phyloP scores from a whole-genome alignment of 148 eudicot genomes.

The Fallopia convolvulus region DNA sequence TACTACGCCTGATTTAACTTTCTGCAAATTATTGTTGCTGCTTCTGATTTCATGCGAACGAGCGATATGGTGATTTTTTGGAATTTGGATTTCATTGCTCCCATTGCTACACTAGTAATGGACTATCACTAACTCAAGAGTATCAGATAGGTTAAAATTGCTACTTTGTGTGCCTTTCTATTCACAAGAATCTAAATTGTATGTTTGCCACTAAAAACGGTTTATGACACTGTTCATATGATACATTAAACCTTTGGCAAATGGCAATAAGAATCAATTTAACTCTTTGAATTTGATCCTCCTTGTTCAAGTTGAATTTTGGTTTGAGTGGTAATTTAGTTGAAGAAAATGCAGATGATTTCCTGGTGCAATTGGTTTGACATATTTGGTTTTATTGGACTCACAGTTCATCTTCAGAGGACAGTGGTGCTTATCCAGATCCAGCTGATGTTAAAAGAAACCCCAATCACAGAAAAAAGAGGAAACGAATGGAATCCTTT shows the following conservation, averaged over 20 bases:
- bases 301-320: slow-evolving; percentile 1
- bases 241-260: background rate
- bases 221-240: background rate
- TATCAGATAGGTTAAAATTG: background rate
- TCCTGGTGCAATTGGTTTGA: background rate
- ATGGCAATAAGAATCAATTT: no score
- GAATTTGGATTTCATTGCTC: background rate
- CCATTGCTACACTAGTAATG: background rate
- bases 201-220: background rate
- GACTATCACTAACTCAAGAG: background rate
- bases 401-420: slow-evolving; percentile 35
- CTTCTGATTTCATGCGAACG: background rate
- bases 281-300: background rate
- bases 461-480: slow-evolving; percentile 20
- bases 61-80: background rate
- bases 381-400: background rate
- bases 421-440: slow-evolving; percentile 15
- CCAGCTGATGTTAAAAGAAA: slow-evolving; percentile 14
- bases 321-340: background rate
- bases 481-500: slow-evolving; percentile 24
- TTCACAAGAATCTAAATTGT: background rate
- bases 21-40: background rate
- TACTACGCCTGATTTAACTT: background rate
- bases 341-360: no score
- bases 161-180: background rate